phyloP scores from a whole-genome alignment of 495 filamentous ascomycete species.

The Aspergillus cristatus region DNA sequence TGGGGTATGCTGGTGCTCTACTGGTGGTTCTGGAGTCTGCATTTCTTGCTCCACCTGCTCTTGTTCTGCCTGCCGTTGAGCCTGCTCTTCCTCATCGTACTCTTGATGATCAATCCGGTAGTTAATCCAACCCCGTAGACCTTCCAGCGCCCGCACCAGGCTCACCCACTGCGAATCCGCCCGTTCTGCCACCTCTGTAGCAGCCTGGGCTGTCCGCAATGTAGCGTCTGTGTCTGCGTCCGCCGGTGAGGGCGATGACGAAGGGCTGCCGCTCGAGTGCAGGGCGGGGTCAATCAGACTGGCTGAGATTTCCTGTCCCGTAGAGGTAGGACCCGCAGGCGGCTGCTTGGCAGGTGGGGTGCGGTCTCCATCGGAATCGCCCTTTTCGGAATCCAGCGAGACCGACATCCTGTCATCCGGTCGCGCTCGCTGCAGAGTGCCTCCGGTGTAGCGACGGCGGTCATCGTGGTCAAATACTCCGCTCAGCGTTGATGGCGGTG shows the following conservation, averaged over 20 bases:
- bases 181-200: conserved; percentile 38
- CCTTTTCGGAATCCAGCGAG: conserved; percentile 49
- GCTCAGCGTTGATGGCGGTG: conserved; percentile 69
- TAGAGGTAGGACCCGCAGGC: conserved; percentile 10
- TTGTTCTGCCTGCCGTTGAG: too few relatives aligned
- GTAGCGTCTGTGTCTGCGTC: conserved; percentile 32
- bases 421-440: conserved; percentile 69
- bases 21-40: too few relatives aligned
- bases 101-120: conserved; percentile 55
- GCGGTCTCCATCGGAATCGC: conserved; percentile 34
- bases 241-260: conserved; percentile 22
- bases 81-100: too few relatives aligned
- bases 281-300: conserved; percentile 49
- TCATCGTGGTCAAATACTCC: conserved; percentile 71
- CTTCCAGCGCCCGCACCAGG: conserved; percentile 72
- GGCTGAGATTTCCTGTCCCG: conserved; percentile 32
- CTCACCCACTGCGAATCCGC: conserved; percentile 73
- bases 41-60: too few relatives aligned
- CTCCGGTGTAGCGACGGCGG: conserved; percentile 79
- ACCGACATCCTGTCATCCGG: conserved; percentile 30
- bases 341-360: conserved; percentile 33
- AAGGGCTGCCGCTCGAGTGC: conserved; percentile 14
- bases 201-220: conserved; percentile 35
- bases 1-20: too few relatives aligned
- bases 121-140: conserved; percentile 57